phyloP scores from a whole-genome alignment of 495 filamentous ascomycete species.

The Aspergillus heteromorphus region DNA sequence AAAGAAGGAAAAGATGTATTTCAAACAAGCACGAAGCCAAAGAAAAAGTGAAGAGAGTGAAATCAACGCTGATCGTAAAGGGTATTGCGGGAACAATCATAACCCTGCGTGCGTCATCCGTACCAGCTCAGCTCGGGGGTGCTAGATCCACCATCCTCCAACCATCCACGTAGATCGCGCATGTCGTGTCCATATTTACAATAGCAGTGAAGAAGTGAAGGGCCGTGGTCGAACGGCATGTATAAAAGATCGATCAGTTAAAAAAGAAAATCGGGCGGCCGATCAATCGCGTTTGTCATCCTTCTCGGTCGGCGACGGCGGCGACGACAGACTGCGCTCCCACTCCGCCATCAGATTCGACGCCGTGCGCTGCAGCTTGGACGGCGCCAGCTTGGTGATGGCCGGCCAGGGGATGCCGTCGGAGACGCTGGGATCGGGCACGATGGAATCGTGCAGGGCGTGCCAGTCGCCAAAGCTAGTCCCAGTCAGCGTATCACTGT shows the following conservation, averaged over 20 bases:
- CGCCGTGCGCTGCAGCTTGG: constrained; percentile 63
- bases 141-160: constrained; percentile 8
- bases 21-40: constrained; percentile 3
- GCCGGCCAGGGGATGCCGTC: constrained; percentile 65
- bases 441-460: constrained; percentile 21
- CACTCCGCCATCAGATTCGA: constrained; percentile 72
- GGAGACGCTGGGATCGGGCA: constrained; percentile 31
- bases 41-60: constrained; percentile 11
- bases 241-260: constrained; percentile 9
- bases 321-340: constrained; percentile 51
- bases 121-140: constrained; percentile 21
- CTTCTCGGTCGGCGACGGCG: constrained; percentile 25
- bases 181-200: constrained; percentile 25
- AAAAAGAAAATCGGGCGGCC: too few relatives aligned
- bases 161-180: constrained; percentile 16
- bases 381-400: constrained; percentile 58
- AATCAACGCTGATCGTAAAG: constrained; percentile 33
- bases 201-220: constrained; percentile 2
- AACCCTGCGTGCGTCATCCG: constrained; percentile 33
- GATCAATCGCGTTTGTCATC: constrained; percentile 31
- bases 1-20: too few relatives aligned
- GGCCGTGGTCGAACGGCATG: constrained; percentile 1
- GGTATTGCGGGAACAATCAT: constrained; percentile 30
- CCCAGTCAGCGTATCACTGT: constrained; percentile 29
- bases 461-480: constrained; percentile 42